phyloP scores from a whole-genome alignment of 805 yeast species.

The Kurtzmaniella cleridarum region DNA sequence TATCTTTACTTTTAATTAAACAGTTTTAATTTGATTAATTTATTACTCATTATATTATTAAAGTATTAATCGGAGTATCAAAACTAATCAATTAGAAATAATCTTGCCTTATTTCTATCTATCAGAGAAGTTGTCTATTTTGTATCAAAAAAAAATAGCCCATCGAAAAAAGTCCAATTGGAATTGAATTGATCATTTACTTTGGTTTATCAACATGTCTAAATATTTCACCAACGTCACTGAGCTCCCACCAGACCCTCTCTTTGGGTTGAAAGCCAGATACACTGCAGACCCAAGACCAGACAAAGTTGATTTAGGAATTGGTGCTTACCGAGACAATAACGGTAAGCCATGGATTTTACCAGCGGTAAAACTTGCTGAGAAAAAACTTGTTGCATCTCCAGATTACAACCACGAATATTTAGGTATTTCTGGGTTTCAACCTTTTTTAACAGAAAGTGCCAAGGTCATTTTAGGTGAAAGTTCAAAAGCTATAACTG shows the following conservation, averaged over 20 bases:
- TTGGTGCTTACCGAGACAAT: slow-evolving; percentile 74
- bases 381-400: slow-evolving; percentile 52
- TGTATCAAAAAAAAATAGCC: slow-evolving; percentile 32
- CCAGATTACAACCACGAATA: slow-evolving; percentile 79
- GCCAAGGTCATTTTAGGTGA: slow-evolving; percentile 69
- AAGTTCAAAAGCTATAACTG: slow-evolving; percentile 47
- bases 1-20: too few relatives aligned
- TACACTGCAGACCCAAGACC: slow-evolving; percentile 51
- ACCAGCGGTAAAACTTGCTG: slow-evolving; percentile 68
- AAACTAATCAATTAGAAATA: too few relatives aligned
- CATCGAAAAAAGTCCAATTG: background rate
- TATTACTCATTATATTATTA: too few relatives aligned
- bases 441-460: slow-evolving; percentile 62
- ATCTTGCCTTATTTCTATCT: too few relatives aligned
- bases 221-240: slow-evolving; percentile 44
- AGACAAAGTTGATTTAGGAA: slow-evolving; percentile 78
- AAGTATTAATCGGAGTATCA: too few relatives aligned
- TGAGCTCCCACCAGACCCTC: slow-evolving; percentile 78
- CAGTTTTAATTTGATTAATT: too few relatives aligned
- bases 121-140: too few relatives aligned
- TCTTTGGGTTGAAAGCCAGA: slow-evolving; percentile 75
- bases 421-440: slow-evolving; percentile 74
- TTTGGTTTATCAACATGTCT: slow-evolving; percentile 20
- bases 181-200: background rate
- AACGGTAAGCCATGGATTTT: slow-evolving; percentile 67